Conservation (phyloP, 345 rosid species). For the Carallia pectinifolia region DNA sequence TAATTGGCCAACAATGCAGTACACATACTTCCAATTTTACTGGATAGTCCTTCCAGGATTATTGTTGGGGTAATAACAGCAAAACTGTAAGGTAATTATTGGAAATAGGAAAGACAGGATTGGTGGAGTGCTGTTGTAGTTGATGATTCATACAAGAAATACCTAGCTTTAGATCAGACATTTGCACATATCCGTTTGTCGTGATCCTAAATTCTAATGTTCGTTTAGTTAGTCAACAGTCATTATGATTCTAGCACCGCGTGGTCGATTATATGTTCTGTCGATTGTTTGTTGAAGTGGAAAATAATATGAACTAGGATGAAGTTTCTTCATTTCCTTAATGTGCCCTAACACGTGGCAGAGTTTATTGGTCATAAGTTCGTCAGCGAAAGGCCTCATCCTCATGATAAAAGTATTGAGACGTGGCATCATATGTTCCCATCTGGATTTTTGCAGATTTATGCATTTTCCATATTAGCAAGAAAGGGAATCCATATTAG, state of each 20-base stretch:
- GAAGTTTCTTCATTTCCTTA: not conserved
- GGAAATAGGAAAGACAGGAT: too few species aligned
- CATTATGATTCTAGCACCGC: not conserved
- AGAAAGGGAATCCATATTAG: not conserved
- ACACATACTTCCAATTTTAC: not conserved
- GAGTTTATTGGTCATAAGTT: too few species aligned
- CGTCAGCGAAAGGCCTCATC: too few species aligned
- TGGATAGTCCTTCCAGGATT: not conserved
- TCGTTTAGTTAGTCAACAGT: not conserved
- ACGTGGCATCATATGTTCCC: not conserved
- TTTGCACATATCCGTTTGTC: not conserved
- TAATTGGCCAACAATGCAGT: too few species aligned
- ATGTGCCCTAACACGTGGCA: too few species aligned
- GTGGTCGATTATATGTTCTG: not conserved
- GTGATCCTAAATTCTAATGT: not conserved
- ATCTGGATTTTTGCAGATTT: not conserved
- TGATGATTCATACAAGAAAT: not conserved
- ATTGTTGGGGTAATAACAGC: constrained; percentile 1
- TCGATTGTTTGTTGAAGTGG: not conserved
- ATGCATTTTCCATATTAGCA: not conserved
- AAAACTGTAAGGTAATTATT: not conserved
- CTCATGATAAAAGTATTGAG: too few species aligned
- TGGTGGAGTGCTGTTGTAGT: not conserved
- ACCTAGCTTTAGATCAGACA: not conserved
- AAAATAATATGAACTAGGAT: not conserved